Evolutionary conservation across 2,329 filamentous ascomycete genomes (phyloP).

Genomic region (Anthostomella pinea): DNA sequence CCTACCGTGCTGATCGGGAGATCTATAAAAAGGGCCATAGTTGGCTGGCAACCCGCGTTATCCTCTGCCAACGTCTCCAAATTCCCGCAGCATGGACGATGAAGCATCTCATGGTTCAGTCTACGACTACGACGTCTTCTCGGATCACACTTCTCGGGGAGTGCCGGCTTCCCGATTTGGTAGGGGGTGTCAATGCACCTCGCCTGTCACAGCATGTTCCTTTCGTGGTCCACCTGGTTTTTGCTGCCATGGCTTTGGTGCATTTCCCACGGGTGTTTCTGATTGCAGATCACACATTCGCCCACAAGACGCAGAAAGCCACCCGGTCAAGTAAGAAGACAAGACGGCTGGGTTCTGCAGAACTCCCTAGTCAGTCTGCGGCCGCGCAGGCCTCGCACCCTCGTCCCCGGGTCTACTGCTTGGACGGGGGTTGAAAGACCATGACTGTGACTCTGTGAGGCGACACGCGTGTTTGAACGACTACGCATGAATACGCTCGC

Average conservation of each 20-base stretch:
- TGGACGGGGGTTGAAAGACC: neutral
- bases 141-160: slow-evolving; percentile 4
- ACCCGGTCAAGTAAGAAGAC: slow-evolving; percentile 25
- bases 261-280: slow-evolving; percentile 26
- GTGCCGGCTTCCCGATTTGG: slow-evolving; percentile 10
- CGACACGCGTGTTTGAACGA: slow-evolving; percentile 8
- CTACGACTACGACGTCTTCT: slow-evolving; percentile 1
- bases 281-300: slow-evolving; percentile 30
- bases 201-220: slow-evolving; percentile 7
- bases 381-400: slow-evolving; percentile 21
- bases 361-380: slow-evolving; percentile 9
- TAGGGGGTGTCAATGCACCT: slow-evolving; percentile 20
- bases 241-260: slow-evolving; percentile 12
- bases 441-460: slow-evolving; percentile 3
- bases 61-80: neutral
- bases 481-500: slow-evolving; percentile 19
- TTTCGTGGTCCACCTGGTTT: slow-evolving; percentile 13
- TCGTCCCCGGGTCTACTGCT: slow-evolving; percentile 11
- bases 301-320: slow-evolving; percentile 10
- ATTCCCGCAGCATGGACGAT: slow-evolving; percentile 7
- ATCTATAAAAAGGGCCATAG: slow-evolving; percentile 16
- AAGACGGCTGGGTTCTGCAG: slow-evolving; percentile 11
- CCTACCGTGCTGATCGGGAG: slow-evolving; percentile 14
- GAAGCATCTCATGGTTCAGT: too few relatives aligned
- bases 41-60: slow-evolving; percentile 2